phyloP scores from a whole-genome alignment of 2,329 filamentous ascomycete species.

The Tetracladium maxilliforme region DNA sequence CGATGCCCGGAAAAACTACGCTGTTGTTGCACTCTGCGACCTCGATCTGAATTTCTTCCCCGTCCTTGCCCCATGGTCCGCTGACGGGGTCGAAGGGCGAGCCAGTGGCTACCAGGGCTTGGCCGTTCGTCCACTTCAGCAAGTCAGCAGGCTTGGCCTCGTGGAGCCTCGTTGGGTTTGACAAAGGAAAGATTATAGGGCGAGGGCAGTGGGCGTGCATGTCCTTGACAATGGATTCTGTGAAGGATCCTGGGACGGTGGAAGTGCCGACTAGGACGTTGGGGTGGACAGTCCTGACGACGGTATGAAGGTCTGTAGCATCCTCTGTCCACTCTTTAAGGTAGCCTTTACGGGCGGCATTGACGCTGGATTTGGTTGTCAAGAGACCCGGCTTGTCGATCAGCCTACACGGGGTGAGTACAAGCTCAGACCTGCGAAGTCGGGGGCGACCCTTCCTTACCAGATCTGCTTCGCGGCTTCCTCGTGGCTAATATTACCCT shows the following conservation, averaged over 20 bases:
- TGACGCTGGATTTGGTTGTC: constrained; percentile 52
- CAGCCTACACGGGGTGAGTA: constrained; percentile 33
- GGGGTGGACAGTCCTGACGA: constrained; percentile 59
- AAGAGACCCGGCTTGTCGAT: constrained; percentile 73
- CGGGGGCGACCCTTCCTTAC: constrained; percentile 21
- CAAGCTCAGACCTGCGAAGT: constrained; percentile 1
- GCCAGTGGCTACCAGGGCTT: constrained; percentile 68
- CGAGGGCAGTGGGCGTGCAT: constrained; percentile 62
- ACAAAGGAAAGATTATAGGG: constrained; percentile 70
- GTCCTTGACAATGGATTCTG: constrained; percentile 54
- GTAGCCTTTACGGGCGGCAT: constrained; percentile 41
- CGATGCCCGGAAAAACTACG: constrained; percentile 74
- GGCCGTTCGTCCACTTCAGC: constrained; percentile 63
- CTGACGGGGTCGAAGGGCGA: constrained; percentile 67
- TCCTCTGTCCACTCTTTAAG: constrained; percentile 52
- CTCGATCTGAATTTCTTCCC: constrained; percentile 26
- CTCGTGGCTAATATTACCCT: constrained; percentile 50
- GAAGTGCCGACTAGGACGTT: constrained; percentile 77
- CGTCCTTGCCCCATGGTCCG: constrained; percentile 34
- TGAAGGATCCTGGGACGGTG: constrained; percentile 64
- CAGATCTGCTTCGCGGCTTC: constrained; percentile 72
- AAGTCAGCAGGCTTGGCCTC: constrained; percentile 69
- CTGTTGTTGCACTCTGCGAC: constrained; percentile 80
- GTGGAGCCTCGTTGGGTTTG: constrained; percentile 72
- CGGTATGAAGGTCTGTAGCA: constrained; percentile 42